A percentile compares a stretch with the other conserved stretches of the same genome.
phyloP scores from a whole-genome alignment of 768 basidiomycete genomes.

The Phylloporus sp. region DNA sequence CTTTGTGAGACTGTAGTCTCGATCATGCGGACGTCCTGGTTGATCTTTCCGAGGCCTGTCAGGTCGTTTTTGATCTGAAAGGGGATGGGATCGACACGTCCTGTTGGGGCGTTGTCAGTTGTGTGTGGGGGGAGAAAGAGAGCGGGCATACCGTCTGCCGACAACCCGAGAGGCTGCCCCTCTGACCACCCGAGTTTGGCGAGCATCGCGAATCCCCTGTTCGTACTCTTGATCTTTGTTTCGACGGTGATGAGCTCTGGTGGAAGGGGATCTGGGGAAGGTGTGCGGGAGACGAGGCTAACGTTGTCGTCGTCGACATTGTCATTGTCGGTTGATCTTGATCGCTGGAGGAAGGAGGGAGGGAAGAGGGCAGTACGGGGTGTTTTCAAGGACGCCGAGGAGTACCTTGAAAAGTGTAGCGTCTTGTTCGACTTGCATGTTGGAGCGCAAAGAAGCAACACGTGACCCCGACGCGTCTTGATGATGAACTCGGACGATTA shows the following conservation, averaged over 20 bases:
- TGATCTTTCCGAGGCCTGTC: conserved; percentile 75
- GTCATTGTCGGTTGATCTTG: conserved; percentile 37
- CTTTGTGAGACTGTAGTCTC: conserved; percentile 82
- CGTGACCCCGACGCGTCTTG: conserved; percentile 2
- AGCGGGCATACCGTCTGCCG: conserved; percentile 57
- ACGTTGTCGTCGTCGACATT: conserved; percentile 56
- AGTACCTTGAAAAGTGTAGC: conserved; percentile 61
- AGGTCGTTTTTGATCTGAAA: conserved; percentile 74
- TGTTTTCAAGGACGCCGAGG: conserved; percentile 38
- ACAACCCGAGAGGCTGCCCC: conserved; percentile 71
- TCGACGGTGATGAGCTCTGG: conserved; percentile 75
- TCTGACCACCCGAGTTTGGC: conserved; percentile 80
- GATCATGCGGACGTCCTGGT: conserved; percentile 77
- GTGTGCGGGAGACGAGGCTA: conserved; percentile 69
- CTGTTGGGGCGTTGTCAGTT: conserved; percentile 32
- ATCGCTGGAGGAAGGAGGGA: conserved; percentile 55
- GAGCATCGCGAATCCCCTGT: conserved; percentile 78
- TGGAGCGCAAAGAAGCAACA: no score
- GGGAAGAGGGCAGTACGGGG: conserved; percentile 53
- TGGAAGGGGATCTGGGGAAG: conserved; percentile 59
- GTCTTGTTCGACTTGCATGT: conserved; percentile 21
- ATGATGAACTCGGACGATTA: conserved; percentile 75
- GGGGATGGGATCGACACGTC: conserved; percentile 78
- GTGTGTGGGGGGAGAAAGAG: no score
- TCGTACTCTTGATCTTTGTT: conserved; percentile 71